Evolutionary conservation across 495 filamentous ascomycete species (phyloP).

Genomic region (Trichocladium uniseriatum): DNA sequence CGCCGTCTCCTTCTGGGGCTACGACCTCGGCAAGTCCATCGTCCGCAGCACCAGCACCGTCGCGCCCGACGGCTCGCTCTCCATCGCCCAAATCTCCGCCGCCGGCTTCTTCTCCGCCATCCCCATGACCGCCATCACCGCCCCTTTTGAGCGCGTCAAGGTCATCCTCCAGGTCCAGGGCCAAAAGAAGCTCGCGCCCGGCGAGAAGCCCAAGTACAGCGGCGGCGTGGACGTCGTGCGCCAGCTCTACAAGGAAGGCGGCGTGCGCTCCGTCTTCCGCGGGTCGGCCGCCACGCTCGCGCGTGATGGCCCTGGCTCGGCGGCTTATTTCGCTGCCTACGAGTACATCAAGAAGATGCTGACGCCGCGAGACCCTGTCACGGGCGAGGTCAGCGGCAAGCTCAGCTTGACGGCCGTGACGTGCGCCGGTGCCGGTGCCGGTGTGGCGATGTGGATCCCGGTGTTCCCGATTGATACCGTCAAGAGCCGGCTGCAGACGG

Average conservation of each 20-base stretch:
- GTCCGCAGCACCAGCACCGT: slow-evolving; percentile 61
- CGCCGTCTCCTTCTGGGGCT: slow-evolving; percentile 98
- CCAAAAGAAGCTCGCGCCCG: slow-evolving; percentile 73
- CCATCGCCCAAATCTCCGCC: slow-evolving; percentile 77
- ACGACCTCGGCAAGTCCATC: slow-evolving; percentile 86
- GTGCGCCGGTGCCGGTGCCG: slow-evolving; percentile 77
- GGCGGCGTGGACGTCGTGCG: slow-evolving; percentile 89
- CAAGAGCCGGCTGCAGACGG: slow-evolving; percentile 88
- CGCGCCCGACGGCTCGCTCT: slow-evolving; percentile 54
- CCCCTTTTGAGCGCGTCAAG: slow-evolving; percentile 97
- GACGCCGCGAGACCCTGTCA: slow-evolving; percentile 73
- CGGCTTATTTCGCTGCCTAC: slow-evolving; percentile 95
- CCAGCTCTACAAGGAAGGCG: slow-evolving; percentile 87
- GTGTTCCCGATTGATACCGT: slow-evolving; percentile 97
- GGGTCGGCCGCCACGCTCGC: slow-evolving; percentile 86
- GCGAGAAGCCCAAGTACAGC: slow-evolving; percentile 86
- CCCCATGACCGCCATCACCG: slow-evolving; percentile 95
- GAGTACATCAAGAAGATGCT: slow-evolving; percentile 83
- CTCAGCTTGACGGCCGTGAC: slow-evolving; percentile 77
- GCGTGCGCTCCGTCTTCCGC: slow-evolving; percentile 82
- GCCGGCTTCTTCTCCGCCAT: slow-evolving; percentile 97
- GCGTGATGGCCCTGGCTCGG: slow-evolving; percentile 83
- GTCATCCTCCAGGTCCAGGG: slow-evolving; percentile 97
- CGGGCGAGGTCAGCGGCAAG: slow-evolving; percentile 60
- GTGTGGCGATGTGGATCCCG: slow-evolving; percentile 98